phyloP scores from a whole-genome alignment of 768 basidiomycete species.

The Boletus rex-veris region DNA sequence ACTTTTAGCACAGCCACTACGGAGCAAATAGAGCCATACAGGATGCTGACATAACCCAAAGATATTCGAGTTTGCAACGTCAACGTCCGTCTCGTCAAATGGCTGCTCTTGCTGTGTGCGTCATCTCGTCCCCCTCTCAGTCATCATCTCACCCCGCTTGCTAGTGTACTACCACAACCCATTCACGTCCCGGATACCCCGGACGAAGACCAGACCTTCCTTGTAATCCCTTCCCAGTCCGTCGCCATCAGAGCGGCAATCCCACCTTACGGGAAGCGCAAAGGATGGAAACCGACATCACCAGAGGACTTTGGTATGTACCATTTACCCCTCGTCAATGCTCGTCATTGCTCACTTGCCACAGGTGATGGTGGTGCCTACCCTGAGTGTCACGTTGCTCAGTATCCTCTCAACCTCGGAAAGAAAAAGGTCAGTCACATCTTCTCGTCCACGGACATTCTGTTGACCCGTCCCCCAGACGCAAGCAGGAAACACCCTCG shows the following conservation, averaged over 20 bases:
- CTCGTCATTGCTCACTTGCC: background rate
- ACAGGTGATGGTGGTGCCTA: constrained; percentile 82
- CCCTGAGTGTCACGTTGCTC: constrained; percentile 95
- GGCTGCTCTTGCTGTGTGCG: constrained; percentile 78
- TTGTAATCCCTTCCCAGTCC: constrained; percentile 30
- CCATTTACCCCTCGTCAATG: constrained; percentile 2
- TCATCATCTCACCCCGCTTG: background rate
- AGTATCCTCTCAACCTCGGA: constrained; percentile 95
- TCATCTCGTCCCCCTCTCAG: constrained; percentile 16
- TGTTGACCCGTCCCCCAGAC: constrained; percentile 46
- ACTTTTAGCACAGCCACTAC: constrained; percentile 21
- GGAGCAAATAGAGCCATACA: constrained; percentile 22
- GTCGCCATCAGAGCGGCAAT: constrained; percentile 52
- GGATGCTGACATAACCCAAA: constrained; percentile 17
- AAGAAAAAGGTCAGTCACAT: constrained; percentile 74
- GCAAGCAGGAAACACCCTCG: constrained; percentile 89
- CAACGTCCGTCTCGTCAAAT: constrained; percentile 34
- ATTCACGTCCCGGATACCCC: constrained; percentile 47
- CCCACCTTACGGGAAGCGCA: constrained; percentile 84
- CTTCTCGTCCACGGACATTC: background rate
- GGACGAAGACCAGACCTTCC: constrained; percentile 55
- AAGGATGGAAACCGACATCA: constrained; percentile 81
- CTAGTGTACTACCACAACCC: constrained; percentile 67
- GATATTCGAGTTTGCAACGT: background rate
- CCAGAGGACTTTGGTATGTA: constrained; percentile 79